These are phyloP conservation scores for Hypoxylon intermedium DNA, from an alignment of 495 filamentous ascomycete genomes.

Conservation along the genomic window DNA sequence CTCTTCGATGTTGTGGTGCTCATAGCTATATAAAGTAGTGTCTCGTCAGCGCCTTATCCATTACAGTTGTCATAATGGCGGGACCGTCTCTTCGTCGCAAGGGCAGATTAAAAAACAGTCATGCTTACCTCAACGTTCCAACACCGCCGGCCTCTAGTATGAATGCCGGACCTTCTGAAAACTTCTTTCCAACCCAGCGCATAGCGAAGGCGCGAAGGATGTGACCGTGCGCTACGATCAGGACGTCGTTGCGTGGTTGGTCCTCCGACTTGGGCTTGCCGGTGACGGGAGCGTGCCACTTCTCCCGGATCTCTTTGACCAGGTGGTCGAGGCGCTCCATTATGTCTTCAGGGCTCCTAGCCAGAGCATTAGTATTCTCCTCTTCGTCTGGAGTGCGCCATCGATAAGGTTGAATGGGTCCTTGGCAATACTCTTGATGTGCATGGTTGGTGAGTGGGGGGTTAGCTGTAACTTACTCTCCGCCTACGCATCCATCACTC, in stretches of 20 bases:
- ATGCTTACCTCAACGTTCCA: slow-evolving; percentile 72
- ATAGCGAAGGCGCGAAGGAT: slow-evolving; percentile 89
- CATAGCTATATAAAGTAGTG: slow-evolving; percentile 55
- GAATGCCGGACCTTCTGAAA: slow-evolving; percentile 70
- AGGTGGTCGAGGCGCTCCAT: slow-evolving; percentile 72
- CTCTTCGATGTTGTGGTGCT: slow-evolving; percentile 69
- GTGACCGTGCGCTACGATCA: slow-evolving; percentile 81
- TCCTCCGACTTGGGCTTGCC: slow-evolving; percentile 53
- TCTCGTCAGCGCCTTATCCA: slow-evolving; percentile 29
- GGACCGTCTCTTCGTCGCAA: neutral
- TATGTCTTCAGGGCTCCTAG: slow-evolving; percentile 67
- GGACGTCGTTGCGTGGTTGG: slow-evolving; percentile 55
- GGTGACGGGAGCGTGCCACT: slow-evolving; percentile 62
- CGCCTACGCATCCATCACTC: slow-evolving; percentile 77
- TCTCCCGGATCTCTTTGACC: slow-evolving; percentile 72
- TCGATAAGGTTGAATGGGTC: neutral
- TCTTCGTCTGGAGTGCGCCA: neutral
- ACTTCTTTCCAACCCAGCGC: slow-evolving; percentile 76
- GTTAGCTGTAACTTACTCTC: slow-evolving; percentile 61
- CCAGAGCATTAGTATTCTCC: slow-evolving; percentile 35
- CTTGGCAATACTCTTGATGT: neutral
- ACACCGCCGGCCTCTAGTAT: slow-evolving; percentile 85
- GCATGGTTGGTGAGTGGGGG: neutral
- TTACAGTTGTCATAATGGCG: too few relatives aligned
- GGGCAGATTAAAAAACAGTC: neutral